Percentiles rank a stretch among this genome's conserved stretches.
phyloP scores from a whole-genome alignment of 2,329 filamentous ascomycete species.

The Cordyceps tenuipes region DNA sequence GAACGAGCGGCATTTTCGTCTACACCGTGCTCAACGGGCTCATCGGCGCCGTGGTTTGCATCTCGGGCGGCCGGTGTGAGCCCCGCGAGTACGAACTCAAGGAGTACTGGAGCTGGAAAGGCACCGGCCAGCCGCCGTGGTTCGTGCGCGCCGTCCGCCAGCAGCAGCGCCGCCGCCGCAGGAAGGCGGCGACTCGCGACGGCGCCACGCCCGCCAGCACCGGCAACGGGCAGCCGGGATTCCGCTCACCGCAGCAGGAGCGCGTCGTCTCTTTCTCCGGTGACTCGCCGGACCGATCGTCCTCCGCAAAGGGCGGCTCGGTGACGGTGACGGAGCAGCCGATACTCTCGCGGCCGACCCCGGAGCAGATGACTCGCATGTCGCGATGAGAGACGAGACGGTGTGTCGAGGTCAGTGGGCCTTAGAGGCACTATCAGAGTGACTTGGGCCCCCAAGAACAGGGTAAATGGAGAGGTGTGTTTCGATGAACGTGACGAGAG shows the following conservation, averaged over 20 bases:
- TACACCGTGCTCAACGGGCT: constrained; percentile 41
- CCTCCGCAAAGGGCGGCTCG: constrained; percentile 19
- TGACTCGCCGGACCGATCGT: constrained; percentile 16
- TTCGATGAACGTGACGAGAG: neutral
- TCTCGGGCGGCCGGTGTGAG: constrained; percentile 35
- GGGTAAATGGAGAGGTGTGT: neutral
- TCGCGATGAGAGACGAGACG: neutral
- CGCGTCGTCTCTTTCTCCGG: constrained; percentile 5
- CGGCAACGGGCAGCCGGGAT: neutral
- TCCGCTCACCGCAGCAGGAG: constrained; percentile 7
- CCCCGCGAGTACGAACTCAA: constrained; percentile 46
- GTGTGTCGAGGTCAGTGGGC: neutral
- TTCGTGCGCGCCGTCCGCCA: constrained; percentile 32
- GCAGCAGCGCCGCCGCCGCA: constrained; percentile 4
- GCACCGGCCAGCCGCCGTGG: constrained; percentile 39
- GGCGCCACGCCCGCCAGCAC: neutral
- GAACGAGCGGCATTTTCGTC: constrained; percentile 44
- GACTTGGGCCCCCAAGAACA: neutral
- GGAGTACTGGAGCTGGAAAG: constrained; percentile 48
- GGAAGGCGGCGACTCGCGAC: neutral
- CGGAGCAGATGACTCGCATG: constrained; percentile 9
- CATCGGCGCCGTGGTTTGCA: constrained; percentile 36
- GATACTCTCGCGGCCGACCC: constrained; percentile 12
- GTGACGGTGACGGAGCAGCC: constrained; percentile 15
- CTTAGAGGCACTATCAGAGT: neutral